Conservation (phyloP, 371 early-diverging fungal genomes). For the Haplosporangium sp. region DNA sequence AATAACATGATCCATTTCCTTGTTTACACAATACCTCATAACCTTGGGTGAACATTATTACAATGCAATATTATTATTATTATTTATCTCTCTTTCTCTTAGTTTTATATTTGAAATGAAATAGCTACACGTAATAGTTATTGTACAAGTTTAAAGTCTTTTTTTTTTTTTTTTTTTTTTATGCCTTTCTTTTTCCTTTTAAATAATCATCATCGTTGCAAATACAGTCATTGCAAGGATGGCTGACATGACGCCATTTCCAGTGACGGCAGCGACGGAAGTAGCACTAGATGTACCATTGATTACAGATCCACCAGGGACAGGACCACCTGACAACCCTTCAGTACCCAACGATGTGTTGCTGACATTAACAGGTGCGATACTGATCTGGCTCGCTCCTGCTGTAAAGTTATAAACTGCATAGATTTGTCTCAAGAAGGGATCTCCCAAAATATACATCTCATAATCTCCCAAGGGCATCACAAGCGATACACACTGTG, state of each 20-base stretch:
- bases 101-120: too few relatives aligned
- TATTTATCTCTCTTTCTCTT: too few relatives aligned
- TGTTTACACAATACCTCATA: too few relatives aligned
- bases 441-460: constrained; percentile 53
- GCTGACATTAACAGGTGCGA: constrained; percentile 37
- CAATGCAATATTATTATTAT: background rate
- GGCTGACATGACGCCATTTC: background rate
- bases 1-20: background rate
- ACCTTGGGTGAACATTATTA: background rate
- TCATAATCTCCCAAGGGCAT: constrained; percentile 49
- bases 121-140: background rate
- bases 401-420: constrained; percentile 52
- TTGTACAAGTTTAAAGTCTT: background rate
- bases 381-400: constrained; percentile 42
- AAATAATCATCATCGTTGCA: background rate
- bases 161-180: too few relatives aligned
- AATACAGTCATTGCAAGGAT: background rate
- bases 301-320: constrained; percentile 32
- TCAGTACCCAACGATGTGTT: constrained; percentile 30
- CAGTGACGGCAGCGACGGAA: background rate
- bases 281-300: background rate
- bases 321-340: constrained; percentile 43
- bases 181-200: background rate
- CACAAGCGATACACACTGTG: constrained; percentile 40
- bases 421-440: constrained; percentile 50